Evolutionary conservation across 345 rosid species (phyloP), one percentile per base, ranked within the genome.

Genomic region (Toxicodendron radicans): DNA sequence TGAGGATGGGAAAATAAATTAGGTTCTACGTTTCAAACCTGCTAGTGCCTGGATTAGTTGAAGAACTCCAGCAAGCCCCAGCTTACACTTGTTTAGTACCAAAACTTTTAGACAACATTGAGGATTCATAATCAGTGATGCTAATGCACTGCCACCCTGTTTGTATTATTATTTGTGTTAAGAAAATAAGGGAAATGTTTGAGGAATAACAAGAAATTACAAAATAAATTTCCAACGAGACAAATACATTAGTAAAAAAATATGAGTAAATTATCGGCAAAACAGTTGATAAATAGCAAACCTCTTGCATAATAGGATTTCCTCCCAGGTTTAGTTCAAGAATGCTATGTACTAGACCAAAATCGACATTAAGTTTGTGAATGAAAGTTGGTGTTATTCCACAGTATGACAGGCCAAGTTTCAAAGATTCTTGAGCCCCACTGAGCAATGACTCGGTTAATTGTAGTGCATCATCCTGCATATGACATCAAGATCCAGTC

Each of bases 351-450:
- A 82, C 71, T 66, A 88, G 80, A 70, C 76, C 70, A 62, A 64
- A 74, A 64, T 78, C 76, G 49, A 68, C 57, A 70, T 33, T 66
- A 73, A 90, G 85, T 75, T 72, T 82, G 72, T 76, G 74, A 83
- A 85, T 66, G 79, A 74, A 88, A 43, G 77, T 66, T 66, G 87
- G 73, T 41, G 85, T 73, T 58, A 95, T 69, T 76, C 90, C 92
- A 73, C 94, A 93, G 73, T 66, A 81, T 24, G 99, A 91, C 72
- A 93, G 81, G 81, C 89, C 95, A 38, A 95, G 91, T 83, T 87
- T 91, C 75, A 85, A 76, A 77, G 86, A 81, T 78, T 93, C 98
- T 52, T 82, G 90, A 73, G 80, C 80, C 33, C 75, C 83, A 32
- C 68, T 76, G 75, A 79, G 75, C 70, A 93, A 72, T 41, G 95